phyloP scores from a whole-genome alignment of 1,284 basidiomycete species.

The Microstroma glucosiphilum region DNA sequence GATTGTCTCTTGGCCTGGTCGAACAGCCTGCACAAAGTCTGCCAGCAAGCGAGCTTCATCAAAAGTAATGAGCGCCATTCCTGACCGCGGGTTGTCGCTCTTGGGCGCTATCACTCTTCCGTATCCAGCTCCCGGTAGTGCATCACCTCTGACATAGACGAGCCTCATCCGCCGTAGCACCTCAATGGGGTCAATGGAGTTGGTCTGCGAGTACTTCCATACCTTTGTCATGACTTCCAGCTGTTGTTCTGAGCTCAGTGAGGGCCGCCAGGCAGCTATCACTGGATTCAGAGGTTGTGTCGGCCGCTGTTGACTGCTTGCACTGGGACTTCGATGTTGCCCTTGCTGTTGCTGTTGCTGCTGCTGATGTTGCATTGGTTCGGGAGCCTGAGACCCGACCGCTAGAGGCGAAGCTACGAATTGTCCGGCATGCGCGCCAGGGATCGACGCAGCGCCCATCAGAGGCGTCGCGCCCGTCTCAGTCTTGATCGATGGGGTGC shows the following conservation, averaged over 20 bases:
- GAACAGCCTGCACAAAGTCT: no score
- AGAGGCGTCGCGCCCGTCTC: background rate
- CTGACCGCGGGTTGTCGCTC: no score
- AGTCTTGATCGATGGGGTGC: background rate
- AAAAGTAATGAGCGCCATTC: background rate
- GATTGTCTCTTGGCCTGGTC: no score
- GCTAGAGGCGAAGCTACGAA: background rate
- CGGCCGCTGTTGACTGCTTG: background rate
- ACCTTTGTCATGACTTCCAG: conserved; percentile 3
- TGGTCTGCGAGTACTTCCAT: background rate
- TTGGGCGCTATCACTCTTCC: background rate
- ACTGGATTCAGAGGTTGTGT: background rate
- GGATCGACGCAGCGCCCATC: background rate
- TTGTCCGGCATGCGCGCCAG: background rate
- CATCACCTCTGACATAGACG: conserved; percentile 1
- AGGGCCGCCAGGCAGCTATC: background rate
- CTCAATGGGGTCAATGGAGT: background rate
- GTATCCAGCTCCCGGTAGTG: background rate
- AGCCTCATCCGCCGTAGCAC: conserved; percentile 1
- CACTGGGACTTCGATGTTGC: background rate
- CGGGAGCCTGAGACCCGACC: background rate
- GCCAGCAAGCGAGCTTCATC: background rate
- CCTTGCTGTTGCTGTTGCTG: background rate
- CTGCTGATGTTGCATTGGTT: background rate
- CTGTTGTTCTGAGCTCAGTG: background rate